These are phyloP conservation scores for Heritiera fomes DNA, from an alignment of 345 rosid species.

Conservation along the genomic window DNA sequence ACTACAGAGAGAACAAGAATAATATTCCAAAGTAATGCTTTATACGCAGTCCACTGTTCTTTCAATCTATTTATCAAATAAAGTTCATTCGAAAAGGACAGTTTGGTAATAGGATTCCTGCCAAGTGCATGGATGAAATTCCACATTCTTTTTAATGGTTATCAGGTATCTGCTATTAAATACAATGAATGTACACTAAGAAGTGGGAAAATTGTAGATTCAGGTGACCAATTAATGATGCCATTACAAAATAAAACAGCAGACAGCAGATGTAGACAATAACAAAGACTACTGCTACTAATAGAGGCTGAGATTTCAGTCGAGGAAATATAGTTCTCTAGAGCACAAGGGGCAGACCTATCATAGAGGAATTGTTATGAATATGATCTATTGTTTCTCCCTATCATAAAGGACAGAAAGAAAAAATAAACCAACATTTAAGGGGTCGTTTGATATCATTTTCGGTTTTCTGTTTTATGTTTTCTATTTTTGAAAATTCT, in stretches of 20 bases:
- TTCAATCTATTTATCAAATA: neutral
- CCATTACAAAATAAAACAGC: neutral
- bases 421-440: no score
- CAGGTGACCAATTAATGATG: neutral
- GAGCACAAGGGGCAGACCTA: neutral
- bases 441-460: no score
- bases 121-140: slow-evolving; percentile 6
- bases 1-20: neutral
- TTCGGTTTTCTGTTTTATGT: no score
- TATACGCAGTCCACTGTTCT: neutral
- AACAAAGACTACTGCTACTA: neutral
- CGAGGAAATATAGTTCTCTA: neutral
- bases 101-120: neutral
- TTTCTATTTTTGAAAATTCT: no score
- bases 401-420: no score
- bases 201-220: neutral
- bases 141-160: neutral
- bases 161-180: neutral
- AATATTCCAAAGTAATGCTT: neutral
- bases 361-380: no score
- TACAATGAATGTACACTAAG: neutral
- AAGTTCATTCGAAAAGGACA: neutral
- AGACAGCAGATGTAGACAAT: neutral
- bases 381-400: no score
- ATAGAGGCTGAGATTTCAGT: neutral